Base-by-base conservation (phyloP, 2,329 filamentous ascomycete species). In the Fusarium musae region DNA sequence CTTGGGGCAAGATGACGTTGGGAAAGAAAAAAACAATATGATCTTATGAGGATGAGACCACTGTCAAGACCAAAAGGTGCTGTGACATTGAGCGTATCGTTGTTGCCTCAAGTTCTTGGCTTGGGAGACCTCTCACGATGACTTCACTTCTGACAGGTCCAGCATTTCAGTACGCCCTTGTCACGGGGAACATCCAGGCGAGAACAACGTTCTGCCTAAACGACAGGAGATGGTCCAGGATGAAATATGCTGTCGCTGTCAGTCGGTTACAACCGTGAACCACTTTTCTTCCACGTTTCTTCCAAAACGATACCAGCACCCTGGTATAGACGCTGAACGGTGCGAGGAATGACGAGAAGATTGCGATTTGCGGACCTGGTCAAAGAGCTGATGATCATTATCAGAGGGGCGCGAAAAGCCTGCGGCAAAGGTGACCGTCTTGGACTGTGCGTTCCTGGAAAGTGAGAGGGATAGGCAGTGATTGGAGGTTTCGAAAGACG, bases 221-320 rank as follows among this genome's bases (percentile, higher is more conserved):
- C 44, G 63, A 61, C 58, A 56, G 58, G 57, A 23, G 49, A 58
- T 44, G 62, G 52, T 10, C 49, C 50, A 46, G 59, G 63, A 64
- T 69, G 53, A 67, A 66, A 61, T 26, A 59, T 62, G 58, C 40
- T 58, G 52, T 53, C 30, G 36, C 19, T 54, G 50, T 12, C 34
- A 57, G 46, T 74, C 72, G 72, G 72, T 60, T 72, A 71, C 68
- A 69, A 70, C 68, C 58, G 60, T 60, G 68, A 57, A 52, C 72
- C 72, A 74, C 72, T 75, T 74, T 74, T 74, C 66, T 74, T 62
- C 68, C 65, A 73, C 58, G 63, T 67, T 72, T 71, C 37, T 52
- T 46, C 54, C 52, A 37, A 43, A 59, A 26, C 28, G 40, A 65
- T 44, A 59, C 37, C 37, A 23, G 37, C 23, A 59, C 56, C 56